A percentile compares a stretch with the other conserved stretches of the same genome.
These are phyloP conservation scores for Shiraia sp. DNA, from an alignment of 2,329 filamentous ascomycete species.

Conservation along the genomic window DNA sequence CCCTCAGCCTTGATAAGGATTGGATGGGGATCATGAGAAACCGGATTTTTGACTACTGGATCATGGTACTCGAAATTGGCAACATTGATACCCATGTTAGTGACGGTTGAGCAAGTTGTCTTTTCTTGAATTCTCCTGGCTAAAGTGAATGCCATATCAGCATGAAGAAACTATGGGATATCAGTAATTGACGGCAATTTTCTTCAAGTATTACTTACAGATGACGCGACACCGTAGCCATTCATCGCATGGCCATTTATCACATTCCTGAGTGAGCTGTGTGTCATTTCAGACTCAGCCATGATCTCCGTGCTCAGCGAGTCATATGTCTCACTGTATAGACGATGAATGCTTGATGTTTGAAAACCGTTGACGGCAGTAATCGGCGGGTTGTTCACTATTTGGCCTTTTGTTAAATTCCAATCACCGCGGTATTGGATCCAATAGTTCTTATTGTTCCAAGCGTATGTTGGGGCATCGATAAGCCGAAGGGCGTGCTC, in stretches of 20 bases:
- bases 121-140: slow-evolving; percentile 24
- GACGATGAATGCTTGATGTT: no score
- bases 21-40: neutral
- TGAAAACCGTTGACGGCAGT: no score
- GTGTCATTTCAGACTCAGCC: slow-evolving; percentile 1
- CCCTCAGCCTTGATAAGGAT: slow-evolving; percentile 1
- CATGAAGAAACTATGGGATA: slow-evolving; percentile 24
- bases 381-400: no score
- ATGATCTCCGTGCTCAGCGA: neutral
- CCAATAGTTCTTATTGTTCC: slow-evolving; percentile 44
- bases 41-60: slow-evolving; percentile 1
- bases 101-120: slow-evolving; percentile 6
- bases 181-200: slow-evolving; percentile 46
- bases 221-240: slow-evolving; percentile 10
- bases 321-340: no score
- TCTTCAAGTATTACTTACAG: slow-evolving; percentile 37
- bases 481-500: slow-evolving; percentile 52
- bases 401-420: slow-evolving; percentile 27
- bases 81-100: slow-evolving; percentile 11
- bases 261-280: neutral
- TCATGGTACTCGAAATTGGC: neutral
- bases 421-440: slow-evolving; percentile 40
- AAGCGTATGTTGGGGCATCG: slow-evolving; percentile 53
- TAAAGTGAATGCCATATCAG: slow-evolving; percentile 37
- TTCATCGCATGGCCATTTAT: slow-evolving; percentile 15